Base-by-base conservation (phyloP, 352 stramenopile genomes). In the Pythium vanterpoolii region DNA sequence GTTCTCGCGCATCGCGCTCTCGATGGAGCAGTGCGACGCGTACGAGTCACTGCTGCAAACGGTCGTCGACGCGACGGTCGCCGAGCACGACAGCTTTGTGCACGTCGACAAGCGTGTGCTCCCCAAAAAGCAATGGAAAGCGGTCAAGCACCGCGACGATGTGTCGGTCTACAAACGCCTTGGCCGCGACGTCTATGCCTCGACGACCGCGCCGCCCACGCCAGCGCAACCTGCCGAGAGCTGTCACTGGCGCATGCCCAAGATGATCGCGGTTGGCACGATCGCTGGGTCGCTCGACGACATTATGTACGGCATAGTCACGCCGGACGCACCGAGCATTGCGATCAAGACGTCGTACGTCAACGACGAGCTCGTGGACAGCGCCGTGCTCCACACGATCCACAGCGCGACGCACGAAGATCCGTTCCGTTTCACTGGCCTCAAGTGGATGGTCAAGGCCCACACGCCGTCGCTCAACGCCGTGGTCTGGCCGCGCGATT, bases 331-430 rank as follows among this genome's bases (percentile, higher is more conserved):
- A 2, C 10, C 34, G 3, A 42, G 8, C 34, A n/a, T n/a, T n/a
- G 14, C 19, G 34, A 16, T 74, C 39, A 71, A 76, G 11, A 53
- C 70, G 31, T 60, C 71, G 9, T 87, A 82, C 57, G 73, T 74
- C 8, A 59, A 75, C 18, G 71, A 87, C 58, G 72, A 76, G 8
- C 56, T 83, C 34, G 65, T 78, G 14, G 79, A 89, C 50, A 68
- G 60, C n/a, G 71, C 77, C 39, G 78, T 79, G 27, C 53, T 89
- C 26, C 73, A 58, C 38, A 51, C 71, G 44, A 73, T 90, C 52
- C 66, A 72, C 13, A 60, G 73, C 0, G 66, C 78, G 13, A 80
- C 68, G 0, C 42, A 45, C 0, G 26, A 62, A 10, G 62, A 71
- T 27, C 67, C 67, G 40, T 71, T 71, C 36, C 62, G 48, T 2